Conservation (phyloP, 2,329 filamentous ascomycete species). For the Xylariaceae sp. region DNA sequence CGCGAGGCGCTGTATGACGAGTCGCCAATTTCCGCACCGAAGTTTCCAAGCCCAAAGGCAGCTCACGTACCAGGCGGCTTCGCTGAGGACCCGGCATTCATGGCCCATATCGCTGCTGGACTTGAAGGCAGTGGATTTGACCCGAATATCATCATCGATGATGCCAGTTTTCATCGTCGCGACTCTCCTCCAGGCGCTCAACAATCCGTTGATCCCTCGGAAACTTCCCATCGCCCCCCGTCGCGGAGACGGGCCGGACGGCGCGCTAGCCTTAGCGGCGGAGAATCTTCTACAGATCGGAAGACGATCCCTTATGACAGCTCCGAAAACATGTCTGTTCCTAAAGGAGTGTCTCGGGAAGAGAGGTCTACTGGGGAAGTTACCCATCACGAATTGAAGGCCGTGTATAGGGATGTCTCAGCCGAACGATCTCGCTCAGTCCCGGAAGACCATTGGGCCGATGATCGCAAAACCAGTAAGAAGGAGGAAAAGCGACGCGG, state of each 20-base stretch:
- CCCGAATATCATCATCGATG: constrained; percentile 62
- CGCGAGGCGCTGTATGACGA: constrained; percentile 38
- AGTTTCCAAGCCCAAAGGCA: constrained; percentile 43
- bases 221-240: too few relatives aligned
- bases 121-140: constrained; percentile 66
- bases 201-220: constrained; percentile 38
- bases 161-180: constrained; percentile 57
- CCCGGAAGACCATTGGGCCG: constrained; percentile 29
- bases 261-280: too few relatives aligned
- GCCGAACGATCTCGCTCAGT: constrained; percentile 16
- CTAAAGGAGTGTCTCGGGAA: too few relatives aligned
- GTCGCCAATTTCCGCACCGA: constrained; percentile 52
- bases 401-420: constrained; percentile 16
- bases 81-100: constrained; percentile 62
- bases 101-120: constrained; percentile 63
- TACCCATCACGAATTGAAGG: constrained; percentile 21
- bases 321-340: too few relatives aligned
- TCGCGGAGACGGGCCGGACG: too few relatives aligned
- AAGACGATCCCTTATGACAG: too few relatives aligned
- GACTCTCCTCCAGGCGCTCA: constrained; percentile 59
- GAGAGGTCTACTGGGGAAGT: constrained; percentile 33
- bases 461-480: constrained; percentile 28
- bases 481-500: constrained; percentile 40
- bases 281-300: too few relatives aligned
- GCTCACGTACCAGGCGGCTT: constrained; percentile 60